phyloP scores from a whole-genome alignment of 805 yeast species.

The Ogataea zsoltii region DNA sequence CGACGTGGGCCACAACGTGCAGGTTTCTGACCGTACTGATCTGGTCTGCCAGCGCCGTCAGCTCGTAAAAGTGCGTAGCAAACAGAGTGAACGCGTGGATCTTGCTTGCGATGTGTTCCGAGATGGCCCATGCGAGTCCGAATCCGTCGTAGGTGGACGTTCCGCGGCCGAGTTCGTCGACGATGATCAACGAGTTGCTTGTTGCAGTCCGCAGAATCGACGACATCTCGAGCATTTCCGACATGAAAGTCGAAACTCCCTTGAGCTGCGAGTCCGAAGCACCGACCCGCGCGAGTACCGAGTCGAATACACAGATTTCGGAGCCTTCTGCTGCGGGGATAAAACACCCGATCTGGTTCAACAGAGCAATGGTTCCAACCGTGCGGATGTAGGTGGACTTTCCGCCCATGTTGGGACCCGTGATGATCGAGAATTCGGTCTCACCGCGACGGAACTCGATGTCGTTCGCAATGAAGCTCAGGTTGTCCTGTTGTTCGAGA shows the following conservation, averaged over 20 bases:
- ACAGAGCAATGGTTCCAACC: conserved; percentile 78
- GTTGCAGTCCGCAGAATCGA: conserved; percentile 82
- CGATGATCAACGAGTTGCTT: conserved; percentile 73
- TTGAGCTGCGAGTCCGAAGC: conserved; percentile 97
- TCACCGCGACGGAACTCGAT: conserved; percentile 58
- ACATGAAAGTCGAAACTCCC: conserved; percentile 95
- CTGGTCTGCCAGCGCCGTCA: conserved; percentile 74
- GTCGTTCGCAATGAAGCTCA: conserved; percentile 90
- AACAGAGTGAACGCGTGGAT: conserved; percentile 80
- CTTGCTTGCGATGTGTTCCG: conserved; percentile 74
- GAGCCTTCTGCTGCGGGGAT: conserved; percentile 76
- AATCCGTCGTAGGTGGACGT: conserved; percentile 95
- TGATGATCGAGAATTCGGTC: conserved; percentile 77
- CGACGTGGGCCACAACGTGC: conserved; percentile 92
- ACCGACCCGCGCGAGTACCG: conserved; percentile 94
- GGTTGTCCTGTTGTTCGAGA: conserved; percentile 87
- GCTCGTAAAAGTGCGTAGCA: conserved; percentile 97
- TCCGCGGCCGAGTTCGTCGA: conserved; percentile 96
- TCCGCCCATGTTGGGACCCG: conserved; percentile 99
- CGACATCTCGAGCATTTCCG: conserved; percentile 94
- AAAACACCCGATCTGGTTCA: conserved; percentile 90
- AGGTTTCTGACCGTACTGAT: conserved; percentile 69
- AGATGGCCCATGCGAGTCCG: conserved; percentile 96
- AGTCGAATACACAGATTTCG: conserved; percentile 82
- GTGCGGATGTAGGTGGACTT: conserved; percentile 92